Evolutionary conservation across 2,329 filamentous ascomycete genomes (phyloP).

Genomic region (Diaporthe batatas): DNA sequence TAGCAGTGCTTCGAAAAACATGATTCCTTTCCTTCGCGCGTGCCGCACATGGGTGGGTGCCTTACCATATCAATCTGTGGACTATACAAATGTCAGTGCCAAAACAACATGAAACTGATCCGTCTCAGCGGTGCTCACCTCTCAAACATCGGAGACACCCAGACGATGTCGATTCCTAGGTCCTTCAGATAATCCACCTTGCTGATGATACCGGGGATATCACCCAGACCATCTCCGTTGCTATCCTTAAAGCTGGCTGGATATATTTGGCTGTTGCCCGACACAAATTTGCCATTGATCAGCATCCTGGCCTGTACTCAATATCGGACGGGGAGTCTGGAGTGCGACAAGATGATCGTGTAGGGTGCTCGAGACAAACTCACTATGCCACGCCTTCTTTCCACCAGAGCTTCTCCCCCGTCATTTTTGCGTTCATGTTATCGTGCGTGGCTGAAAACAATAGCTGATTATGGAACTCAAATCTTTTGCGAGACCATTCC

Average conservation of each 20-base stretch:
- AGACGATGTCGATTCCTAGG: slow-evolving; percentile 66
- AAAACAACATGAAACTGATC: neutral
- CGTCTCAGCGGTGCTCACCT: slow-evolving; percentile 9
- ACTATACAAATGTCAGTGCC: slow-evolving; percentile 47
- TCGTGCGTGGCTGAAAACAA: neutral
- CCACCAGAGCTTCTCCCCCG: slow-evolving; percentile 40
- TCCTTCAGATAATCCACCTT: slow-evolving; percentile 65
- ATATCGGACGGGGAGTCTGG: neutral
- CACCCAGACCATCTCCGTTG: slow-evolving; percentile 67
- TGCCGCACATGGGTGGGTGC: slow-evolving; percentile 46
- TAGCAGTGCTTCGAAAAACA: neutral
- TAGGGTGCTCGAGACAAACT: neutral
- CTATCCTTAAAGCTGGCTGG: slow-evolving; percentile 68
- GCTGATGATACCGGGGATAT: slow-evolving; percentile 65
- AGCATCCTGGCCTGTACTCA: neutral
- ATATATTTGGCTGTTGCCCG: slow-evolving; percentile 61
- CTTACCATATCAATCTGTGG: slow-evolving; percentile 58
- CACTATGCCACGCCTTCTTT: slow-evolving; percentile 43
- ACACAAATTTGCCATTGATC: neutral
- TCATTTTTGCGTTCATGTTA: neutral
- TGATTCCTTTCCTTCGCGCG: too few species aligned
- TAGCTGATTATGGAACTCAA: neutral
- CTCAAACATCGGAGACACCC: slow-evolving; percentile 55
- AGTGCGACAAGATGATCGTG: neutral
- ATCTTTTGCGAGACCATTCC: neutral